These are phyloP conservation scores for Steccherinum ochraceum DNA, from an alignment of 768 basidiomycete species.

Conservation along the genomic window DNA sequence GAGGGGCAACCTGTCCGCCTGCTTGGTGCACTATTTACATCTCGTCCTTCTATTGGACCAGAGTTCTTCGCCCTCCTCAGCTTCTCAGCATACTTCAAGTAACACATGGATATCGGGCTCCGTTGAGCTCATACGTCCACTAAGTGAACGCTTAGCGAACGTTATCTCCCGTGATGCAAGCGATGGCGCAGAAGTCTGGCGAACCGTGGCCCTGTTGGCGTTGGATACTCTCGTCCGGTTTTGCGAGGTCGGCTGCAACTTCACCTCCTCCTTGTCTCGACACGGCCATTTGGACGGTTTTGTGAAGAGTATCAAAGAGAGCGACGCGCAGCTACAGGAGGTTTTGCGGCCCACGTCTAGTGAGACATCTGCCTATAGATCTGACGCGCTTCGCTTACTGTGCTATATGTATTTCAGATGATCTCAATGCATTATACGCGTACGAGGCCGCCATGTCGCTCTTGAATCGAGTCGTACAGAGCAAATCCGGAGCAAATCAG, in stretches of 20 bases:
- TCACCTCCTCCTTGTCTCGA: conserved; percentile 42
- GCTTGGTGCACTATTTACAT: conserved; percentile 85
- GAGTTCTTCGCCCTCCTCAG: not conserved
- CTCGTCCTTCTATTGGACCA: conserved; percentile 33
- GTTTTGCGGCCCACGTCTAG: conserved; percentile 56
- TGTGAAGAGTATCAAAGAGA: conserved; percentile 78
- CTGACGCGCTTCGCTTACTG: not conserved
- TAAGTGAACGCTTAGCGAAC: conserved; percentile 66
- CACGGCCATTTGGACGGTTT: conserved; percentile 81
- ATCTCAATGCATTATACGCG: conserved; percentile 86
- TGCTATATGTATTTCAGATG: conserved; percentile 42
- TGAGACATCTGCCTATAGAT: conserved; percentile 74
- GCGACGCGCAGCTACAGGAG: conserved; percentile 64
- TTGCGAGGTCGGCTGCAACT: conserved; percentile 44
- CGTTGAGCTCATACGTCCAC: conserved; percentile 56
- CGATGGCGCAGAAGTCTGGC: conserved; percentile 95
- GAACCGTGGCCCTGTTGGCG: conserved; percentile 89
- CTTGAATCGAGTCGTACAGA: conserved; percentile 79
- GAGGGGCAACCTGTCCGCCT: conserved; percentile 91
- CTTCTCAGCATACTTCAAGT: conserved; percentile 9
- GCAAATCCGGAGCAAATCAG: conserved; percentile 76
- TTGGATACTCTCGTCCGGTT: conserved; percentile 77
- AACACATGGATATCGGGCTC: conserved; percentile 56
- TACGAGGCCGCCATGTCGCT: conserved; percentile 94
- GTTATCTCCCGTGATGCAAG: conserved; percentile 85